Conservation (phyloP, 305 asterid genomes). For the Plantago lanceolata region DNA sequence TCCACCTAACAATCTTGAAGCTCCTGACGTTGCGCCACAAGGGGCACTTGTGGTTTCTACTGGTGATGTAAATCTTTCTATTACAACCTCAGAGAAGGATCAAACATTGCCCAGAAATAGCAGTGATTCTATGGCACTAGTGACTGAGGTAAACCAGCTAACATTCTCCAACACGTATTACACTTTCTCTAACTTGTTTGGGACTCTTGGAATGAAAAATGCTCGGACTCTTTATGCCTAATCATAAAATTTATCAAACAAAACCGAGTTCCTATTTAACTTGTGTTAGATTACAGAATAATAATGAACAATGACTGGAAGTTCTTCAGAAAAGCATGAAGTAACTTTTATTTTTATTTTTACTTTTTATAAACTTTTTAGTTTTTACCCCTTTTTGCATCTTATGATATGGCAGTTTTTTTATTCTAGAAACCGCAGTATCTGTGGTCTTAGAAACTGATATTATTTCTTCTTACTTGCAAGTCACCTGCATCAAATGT, state of each 20-base stretch:
- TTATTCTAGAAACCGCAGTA: not conserved
- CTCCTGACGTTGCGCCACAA: slow-evolving; percentile 23
- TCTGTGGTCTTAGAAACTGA: slow-evolving; percentile 4
- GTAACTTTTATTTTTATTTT: not conserved
- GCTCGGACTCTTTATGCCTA: too few species aligned
- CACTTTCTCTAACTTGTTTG: not conserved
- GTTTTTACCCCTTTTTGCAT: too few species aligned
- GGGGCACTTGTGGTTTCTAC: slow-evolving; percentile 23
- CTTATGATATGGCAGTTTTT: not conserved
- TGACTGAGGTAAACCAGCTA: slow-evolving; percentile 20
- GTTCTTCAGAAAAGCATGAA: not conserved
- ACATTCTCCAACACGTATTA: not conserved
- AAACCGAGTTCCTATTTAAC: too few species aligned
- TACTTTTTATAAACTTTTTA: too few species aligned
- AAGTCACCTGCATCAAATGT: slow-evolving; percentile 31
- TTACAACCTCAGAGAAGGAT: slow-evolving; percentile 16
- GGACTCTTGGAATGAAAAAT: too few species aligned
- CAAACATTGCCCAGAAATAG: slow-evolving; percentile 21
- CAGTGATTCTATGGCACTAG: slow-evolving; percentile 15
- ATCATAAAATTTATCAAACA: too few species aligned
- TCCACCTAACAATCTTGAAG: slow-evolving; percentile 18
- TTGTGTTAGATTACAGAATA: not conserved
- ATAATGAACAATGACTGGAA: not conserved
- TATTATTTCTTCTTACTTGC: slow-evolving; percentile 21
- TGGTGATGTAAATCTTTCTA: slow-evolving; percentile 23